Evolutionary conservation across 768 basidiomycete species (phyloP), one percentile per base, ranked within the genome.

Genomic region (Hydnomerulius pinastri): DNA sequence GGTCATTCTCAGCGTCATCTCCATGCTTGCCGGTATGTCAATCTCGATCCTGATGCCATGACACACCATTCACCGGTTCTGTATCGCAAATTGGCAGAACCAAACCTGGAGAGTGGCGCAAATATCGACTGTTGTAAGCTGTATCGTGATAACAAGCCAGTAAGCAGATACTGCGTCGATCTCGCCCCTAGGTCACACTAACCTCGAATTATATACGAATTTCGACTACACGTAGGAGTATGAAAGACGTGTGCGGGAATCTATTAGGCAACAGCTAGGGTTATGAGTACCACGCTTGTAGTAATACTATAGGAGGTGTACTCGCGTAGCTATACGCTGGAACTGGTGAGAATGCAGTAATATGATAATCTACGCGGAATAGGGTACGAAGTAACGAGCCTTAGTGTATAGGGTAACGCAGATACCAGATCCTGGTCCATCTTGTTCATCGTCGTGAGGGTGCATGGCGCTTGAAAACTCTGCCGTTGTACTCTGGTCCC

Each of bases 121-220:
- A 98, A 97, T 72, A 90, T 99, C 55, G 87, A 96, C 72, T 96
- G 94, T 64, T 95, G 93, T 77, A 98, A 98, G 73, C 74, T 98
- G 49, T 98, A 96, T 68, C 81, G 96, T 52, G 95, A 97, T 56
- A 86, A 97, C 67, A 82, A 79, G 51, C 71, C 76, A 57, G 79
- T 82, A 50, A 55, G 77, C 58, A 15, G 37, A 12, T 33, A 33
- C 9, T 7, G 11, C 17, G 41, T 29, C 7, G 24, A 28, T 41
- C 18, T 30, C 21, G 32, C 6, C 28, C 21, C 28, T 15, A 17
- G 7, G 1, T 28, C 12, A 8, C 18, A 23, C 50, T 51, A 33
- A 47, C 12, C 12, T 39, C 20, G 27, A 46, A 42, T 38, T 24
- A 50, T 53, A 18, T 43, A 25, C 39, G 28, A 41, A 23, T 46